Base-by-base conservation (phyloP, 73 alveolate species). In the Durusdinium trenchii region DNA sequence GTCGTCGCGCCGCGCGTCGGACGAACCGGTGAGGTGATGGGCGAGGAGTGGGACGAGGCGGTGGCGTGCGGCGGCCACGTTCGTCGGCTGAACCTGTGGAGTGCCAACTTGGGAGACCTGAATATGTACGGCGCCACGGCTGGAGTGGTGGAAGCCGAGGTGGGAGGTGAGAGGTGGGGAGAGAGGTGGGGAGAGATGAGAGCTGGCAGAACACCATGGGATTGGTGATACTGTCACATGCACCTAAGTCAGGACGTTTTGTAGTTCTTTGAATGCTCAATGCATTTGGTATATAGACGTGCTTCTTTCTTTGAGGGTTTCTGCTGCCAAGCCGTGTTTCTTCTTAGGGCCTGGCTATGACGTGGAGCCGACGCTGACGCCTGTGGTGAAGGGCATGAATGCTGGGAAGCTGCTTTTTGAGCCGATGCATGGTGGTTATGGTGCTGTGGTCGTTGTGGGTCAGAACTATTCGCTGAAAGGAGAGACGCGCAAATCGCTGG, bases 401-500 rank as follows among this genome's bases (percentile, higher is more conserved):
- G 98, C 98, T 10, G 98, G 98, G 18, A 91, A 79, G 75, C 75
- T 91, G 57, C 87, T 91, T n/a, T 91, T 52, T 42, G 98, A 91
- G 87, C 98, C 98, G 47, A 91, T 91, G 98, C 98, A 91, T 48
- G 89, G 98, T 12, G 98, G 98, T 38, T 91, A 91, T 47, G 98
- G 98, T 1, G 98, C 89, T 6, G 76, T 91, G 89, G 89, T 91
- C n/a, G 78, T 57, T 16, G 32, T 91, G 75, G 98, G 98, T 2
- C 38, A 36, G 78, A 91, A 91, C 87, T 91, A 91, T 54, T 67
- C 78, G n/a, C 67, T 91, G 51, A 43, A 36, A 91, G 98, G 98
- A 75, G 71, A 2, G 73, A n/a, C n/a, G n/a, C n/a, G n/a, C n/a
- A n/a, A n/a, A n/a, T n/a, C n/a, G n/a, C n/a, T n/a, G n/a, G n/a